Conservation (phyloP, 2,329 filamentous ascomycete genomes). For the Xylaria hypoxylon region DNA sequence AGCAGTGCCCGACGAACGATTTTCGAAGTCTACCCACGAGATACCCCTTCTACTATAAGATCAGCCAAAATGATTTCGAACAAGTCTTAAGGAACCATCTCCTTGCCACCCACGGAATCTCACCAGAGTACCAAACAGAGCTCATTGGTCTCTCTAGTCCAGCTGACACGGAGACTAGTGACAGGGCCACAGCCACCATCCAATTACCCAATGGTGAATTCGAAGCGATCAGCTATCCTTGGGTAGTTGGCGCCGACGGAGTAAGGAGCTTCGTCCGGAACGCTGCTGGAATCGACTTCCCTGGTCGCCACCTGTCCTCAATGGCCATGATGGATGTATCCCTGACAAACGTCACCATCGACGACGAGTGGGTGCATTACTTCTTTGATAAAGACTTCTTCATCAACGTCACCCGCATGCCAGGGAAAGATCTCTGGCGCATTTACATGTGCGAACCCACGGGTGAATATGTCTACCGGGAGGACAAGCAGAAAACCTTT, state of each 20-base stretch:
- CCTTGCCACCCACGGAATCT: background rate
- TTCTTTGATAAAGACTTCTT: slow-evolving; percentile 12
- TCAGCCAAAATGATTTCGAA: slow-evolving; percentile 17
- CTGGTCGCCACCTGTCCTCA: background rate
- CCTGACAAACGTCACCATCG: slow-evolving; percentile 2
- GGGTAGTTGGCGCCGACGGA: slow-evolving; percentile 14
- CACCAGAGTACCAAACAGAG: slow-evolving; percentile 7
- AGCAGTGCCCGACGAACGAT: slow-evolving; percentile 14
- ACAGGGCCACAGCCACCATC: slow-evolving; percentile 2
- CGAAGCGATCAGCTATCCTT: slow-evolving; percentile 14
- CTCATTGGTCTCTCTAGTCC: slow-evolving; percentile 4
- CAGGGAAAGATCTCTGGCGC: slow-evolving; percentile 9
- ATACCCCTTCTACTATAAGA: slow-evolving; percentile 21
- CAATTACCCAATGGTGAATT: background rate
- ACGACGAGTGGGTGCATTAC: slow-evolving; percentile 9
- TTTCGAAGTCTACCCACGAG: slow-evolving; percentile 4
- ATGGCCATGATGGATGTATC: slow-evolving; percentile 17
- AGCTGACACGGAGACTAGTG: background rate
- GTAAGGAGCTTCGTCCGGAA: slow-evolving; percentile 8
- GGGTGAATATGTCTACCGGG: background rate
- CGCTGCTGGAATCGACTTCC: slow-evolving; percentile 15
- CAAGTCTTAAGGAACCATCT: slow-evolving; percentile 18
- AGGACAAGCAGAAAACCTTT: slow-evolving; percentile 13
- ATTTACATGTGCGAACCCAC: slow-evolving; percentile 13
- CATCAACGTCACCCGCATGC: slow-evolving; percentile 10